These are phyloP conservation scores for Hypoxylon perforatum DNA, from an alignment of 495 filamentous ascomycete species.

Conservation along the genomic window DNA sequence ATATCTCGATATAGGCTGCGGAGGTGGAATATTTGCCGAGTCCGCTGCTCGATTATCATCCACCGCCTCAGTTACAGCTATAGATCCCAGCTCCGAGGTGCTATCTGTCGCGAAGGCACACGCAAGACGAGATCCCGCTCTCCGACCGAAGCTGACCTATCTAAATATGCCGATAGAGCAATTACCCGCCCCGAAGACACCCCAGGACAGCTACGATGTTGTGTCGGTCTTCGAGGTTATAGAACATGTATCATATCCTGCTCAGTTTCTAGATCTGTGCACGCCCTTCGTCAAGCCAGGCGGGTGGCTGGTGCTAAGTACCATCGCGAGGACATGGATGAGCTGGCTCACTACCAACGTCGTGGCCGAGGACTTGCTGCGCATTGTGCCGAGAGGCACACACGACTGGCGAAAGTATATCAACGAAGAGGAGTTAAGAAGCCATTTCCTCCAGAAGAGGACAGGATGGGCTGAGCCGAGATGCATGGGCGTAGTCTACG, in stretches of 20 bases:
- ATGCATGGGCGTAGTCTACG: constrained; percentile 88
- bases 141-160: constrained; percentile 72
- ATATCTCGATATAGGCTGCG: constrained; percentile 95
- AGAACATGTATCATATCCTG: constrained; percentile 83
- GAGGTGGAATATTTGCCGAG: constrained; percentile 96
- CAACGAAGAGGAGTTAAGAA: constrained; percentile 81
- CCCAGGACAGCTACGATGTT: constrained; percentile 70
- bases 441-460: constrained; percentile 60
- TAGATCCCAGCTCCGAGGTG: constrained; percentile 86
- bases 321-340: constrained; percentile 86
- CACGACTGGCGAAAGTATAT: constrained; percentile 98
- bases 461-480: constrained; percentile 65
- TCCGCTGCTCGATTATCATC: constrained; percentile 79
- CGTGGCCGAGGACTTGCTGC: constrained; percentile 86
- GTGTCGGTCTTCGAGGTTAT: constrained; percentile 93
- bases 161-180: constrained; percentile 76
- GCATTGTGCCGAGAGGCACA: constrained; percentile 90
- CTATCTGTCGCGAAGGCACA: constrained; percentile 82
- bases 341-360: constrained; percentile 93
- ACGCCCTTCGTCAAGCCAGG: constrained; percentile 84
- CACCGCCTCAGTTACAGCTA: constrained; percentile 77
- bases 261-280: constrained; percentile 74
- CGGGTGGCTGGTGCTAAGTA: constrained; percentile 91
- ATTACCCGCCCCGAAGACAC: constrained; percentile 58
- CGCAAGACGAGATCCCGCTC: constrained; percentile 72